Evolutionary conservation across 352 stramenopile genomes (phyloP), one percentile per base, ranked within the genome.

Genomic region (Pythium periplocum): DNA sequence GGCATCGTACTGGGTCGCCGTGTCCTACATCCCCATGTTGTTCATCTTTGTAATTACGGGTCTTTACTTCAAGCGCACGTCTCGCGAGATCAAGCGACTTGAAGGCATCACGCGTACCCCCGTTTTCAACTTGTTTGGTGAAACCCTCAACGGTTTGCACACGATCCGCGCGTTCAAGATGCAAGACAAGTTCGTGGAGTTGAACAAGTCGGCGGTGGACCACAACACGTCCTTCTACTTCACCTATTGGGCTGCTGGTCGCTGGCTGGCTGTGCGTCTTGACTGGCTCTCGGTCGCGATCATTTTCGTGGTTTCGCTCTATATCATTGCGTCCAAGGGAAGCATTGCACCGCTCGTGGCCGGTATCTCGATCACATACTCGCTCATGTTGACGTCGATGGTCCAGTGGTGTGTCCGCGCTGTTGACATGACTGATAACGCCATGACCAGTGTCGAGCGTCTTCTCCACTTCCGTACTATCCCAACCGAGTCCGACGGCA

Each of bases 241-340:
- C 51, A 59, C 65, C 44, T 77, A 68, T 39, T 75, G 64, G 64
- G 54, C 61, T 11, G 57, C 66, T 9, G 61, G 61, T 41, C 94
- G 94, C 53, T 99, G 96, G 95, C 68, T 99, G 5, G 93, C 87
- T 8, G 75, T 99, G 41, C 83, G 96, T 9, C 74, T 99, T 31
- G 92, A 86, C 45, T 73, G 57, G 38, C 53, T 87, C 26, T 75
- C 71, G 2, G 75, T 92, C 10, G 51, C 87, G n/a, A 94, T 98
- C 50, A 90, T 98, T 36, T 81, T 77, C 36, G 77, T 80, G 32
- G 78, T 96, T 8, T 83, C 87, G 30, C 60, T 98, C n/a, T 94
- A 93, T 48, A 48, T 90, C 8, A 86, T 98, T 1, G 51, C 80
- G 0, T 59, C 69, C 12, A 77, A 77, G 39, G 68, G 64, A 4